A percentile compares a stretch with the other conserved stretches of the same genome.
phyloP scores from a whole-genome alignment of 352 stramenopile species.

The Lagenidium sp. region DNA sequence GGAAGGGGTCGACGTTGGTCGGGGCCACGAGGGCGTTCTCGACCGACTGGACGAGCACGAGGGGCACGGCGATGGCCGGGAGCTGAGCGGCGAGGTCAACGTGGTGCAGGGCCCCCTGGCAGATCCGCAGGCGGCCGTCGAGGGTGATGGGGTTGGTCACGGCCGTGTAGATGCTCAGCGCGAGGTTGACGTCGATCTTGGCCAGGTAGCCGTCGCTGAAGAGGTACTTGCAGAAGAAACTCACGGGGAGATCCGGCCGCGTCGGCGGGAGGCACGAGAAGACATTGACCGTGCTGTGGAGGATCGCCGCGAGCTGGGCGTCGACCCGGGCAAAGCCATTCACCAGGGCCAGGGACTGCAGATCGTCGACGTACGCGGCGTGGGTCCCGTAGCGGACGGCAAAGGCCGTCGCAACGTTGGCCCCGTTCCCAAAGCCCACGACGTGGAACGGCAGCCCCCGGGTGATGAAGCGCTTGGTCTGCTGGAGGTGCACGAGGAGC shows the following conservation, averaged over 20 bases:
- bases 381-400: constrained; percentile 30
- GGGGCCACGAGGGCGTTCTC: constrained; percentile 85
- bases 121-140: constrained; percentile 78
- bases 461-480: constrained; percentile 58
- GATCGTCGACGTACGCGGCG: constrained; percentile 22
- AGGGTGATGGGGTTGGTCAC: constrained; percentile 89
- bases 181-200: constrained; percentile 80
- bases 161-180: constrained; percentile 90
- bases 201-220: constrained; percentile 87
- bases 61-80: constrained; percentile 42
- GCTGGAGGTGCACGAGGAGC: constrained; percentile 72
- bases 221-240: constrained; percentile 88
- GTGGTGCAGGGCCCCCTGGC: constrained; percentile 69
- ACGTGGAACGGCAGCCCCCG: constrained; percentile 73
- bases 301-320: constrained; percentile 56
- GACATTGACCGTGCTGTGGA: constrained; percentile 77
- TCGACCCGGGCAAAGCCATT: constrained; percentile 84
- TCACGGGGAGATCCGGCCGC: constrained; percentile 79
- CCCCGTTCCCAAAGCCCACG: constrained; percentile 86
- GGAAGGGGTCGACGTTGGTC: constrained; percentile 86
- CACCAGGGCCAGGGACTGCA: constrained; percentile 72
- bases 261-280: constrained; percentile 74
- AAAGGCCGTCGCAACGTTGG: constrained; percentile 75
- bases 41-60: constrained; percentile 85
- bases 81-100: constrained; percentile 53